These are phyloP conservation scores for Hirsutella minnesotensis DNA, from an alignment of 2,329 filamentous ascomycete genomes.

Conservation along the genomic window DNA sequence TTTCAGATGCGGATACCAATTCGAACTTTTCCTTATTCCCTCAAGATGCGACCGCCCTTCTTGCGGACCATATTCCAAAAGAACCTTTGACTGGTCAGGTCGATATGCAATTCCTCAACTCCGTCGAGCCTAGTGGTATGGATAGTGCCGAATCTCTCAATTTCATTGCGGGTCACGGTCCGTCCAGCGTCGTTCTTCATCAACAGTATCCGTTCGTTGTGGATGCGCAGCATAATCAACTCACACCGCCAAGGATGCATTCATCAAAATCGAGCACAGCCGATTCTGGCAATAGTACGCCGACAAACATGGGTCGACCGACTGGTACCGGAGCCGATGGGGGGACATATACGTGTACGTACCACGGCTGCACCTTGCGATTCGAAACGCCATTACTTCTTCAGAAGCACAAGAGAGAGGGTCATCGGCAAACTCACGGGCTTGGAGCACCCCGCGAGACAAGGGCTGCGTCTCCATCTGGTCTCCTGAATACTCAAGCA, in stretches of 20 bases:
- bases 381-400: slow-evolving; percentile 81
- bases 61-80: slow-evolving; percentile 27
- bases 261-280: slow-evolving; percentile 33
- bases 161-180: not conserved
- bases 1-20: slow-evolving; percentile 62
- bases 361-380: slow-evolving; percentile 76
- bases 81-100: slow-evolving; percentile 9
- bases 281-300: slow-evolving; percentile 21
- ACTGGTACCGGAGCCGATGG: slow-evolving; percentile 57
- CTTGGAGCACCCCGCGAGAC: slow-evolving; percentile 15
- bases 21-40: slow-evolving; percentile 64
- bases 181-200: not conserved
- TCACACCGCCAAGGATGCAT: slow-evolving; percentile 26
- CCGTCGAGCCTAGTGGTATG: not conserved
- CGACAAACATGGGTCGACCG: slow-evolving; percentile 36
- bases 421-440: slow-evolving; percentile 64
- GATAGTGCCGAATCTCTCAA: not conserved
- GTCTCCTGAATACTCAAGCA: slow-evolving; percentile 69
- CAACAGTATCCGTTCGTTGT: not conserved
- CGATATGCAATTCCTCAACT: not conserved
- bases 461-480: slow-evolving; percentile 29
- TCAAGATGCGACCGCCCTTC: slow-evolving; percentile 37
- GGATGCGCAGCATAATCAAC: not conserved
- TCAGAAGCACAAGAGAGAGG: slow-evolving; percentile 92
- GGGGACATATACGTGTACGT: slow-evolving; percentile 93